phyloP scores from a whole-genome alignment of 257 asterid genomes.

The Solanum bulbocastanum region DNA sequence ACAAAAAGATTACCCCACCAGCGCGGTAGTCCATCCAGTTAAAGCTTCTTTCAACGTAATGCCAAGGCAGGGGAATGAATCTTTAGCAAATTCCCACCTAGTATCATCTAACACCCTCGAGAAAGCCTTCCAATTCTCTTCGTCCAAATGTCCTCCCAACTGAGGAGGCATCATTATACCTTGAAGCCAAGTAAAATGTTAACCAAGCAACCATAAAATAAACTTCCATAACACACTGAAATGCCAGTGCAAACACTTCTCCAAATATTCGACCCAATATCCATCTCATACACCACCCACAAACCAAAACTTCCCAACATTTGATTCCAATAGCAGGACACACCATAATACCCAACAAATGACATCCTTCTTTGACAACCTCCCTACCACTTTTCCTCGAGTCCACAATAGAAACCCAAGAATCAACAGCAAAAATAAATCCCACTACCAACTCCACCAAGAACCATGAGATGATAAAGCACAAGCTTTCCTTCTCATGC shows the following conservation, averaged over 20 bases:
- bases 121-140: conserved; percentile 68
- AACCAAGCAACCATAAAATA: conserved; percentile 81
- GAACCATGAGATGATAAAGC: conserved; percentile 54
- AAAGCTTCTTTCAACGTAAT: neutral
- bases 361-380: conserved; percentile 75
- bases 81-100: neutral
- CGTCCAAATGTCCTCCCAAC: conserved; percentile 60
- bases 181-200: conserved; percentile 69
- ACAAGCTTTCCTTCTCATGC: conserved; percentile 67
- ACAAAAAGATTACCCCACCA: conserved; percentile 25
- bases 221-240: conserved; percentile 78
- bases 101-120: conserved; percentile 48
- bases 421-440: conserved; percentile 58
- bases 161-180: conserved; percentile 49
- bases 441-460: conserved; percentile 61
- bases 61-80: conserved; percentile 9
- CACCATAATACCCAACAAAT: conserved; percentile 43
- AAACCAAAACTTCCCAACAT: conserved; percentile 61
- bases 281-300: conserved; percentile 74
- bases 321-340: conserved; percentile 63
- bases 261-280: conserved; percentile 45
- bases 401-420: conserved; percentile 80
- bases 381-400: conserved; percentile 84
- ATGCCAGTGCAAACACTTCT: conserved; percentile 34
- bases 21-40: conserved; percentile 10